Evolutionary conservation across 164 flowering plant species (phyloP).

Genomic region (Berberis vulgaris): DNA sequence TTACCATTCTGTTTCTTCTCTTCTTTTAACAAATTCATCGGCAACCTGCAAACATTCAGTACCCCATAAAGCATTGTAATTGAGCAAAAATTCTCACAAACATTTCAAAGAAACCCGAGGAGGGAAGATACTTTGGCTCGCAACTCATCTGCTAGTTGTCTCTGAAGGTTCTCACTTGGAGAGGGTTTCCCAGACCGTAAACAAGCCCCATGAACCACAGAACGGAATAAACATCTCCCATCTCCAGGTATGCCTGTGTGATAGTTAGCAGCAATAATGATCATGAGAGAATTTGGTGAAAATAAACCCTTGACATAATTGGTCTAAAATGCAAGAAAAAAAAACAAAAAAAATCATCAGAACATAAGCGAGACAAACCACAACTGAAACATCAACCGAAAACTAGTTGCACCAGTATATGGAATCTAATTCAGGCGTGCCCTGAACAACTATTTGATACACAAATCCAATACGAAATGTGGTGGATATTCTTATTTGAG

Average conservation of each 20-base stretch:
- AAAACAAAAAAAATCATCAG: too few relatives aligned
- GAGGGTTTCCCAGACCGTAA: constrained; percentile 64
- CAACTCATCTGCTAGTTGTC: constrained; percentile 80
- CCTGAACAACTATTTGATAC: too few relatives aligned
- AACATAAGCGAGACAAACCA: too few relatives aligned
- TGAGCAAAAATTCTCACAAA: background rate
- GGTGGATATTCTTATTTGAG: too few relatives aligned
- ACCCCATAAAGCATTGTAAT: background rate
- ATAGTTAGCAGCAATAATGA: background rate
- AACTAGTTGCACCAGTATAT: too few relatives aligned
- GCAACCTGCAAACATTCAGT: constrained; percentile 57
- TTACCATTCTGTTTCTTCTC: constrained; percentile 94
- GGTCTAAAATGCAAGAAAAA: too few relatives aligned
- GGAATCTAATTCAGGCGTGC: too few relatives aligned
- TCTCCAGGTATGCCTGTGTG: constrained; percentile 94
- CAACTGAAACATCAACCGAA: too few relatives aligned
- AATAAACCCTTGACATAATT: too few relatives aligned
- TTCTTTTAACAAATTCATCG: constrained; percentile 82
- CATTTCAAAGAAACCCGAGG: background rate
- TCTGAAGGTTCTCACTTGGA: constrained; percentile 58
- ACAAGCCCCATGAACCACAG: constrained; percentile 93
- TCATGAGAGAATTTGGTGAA: too few relatives aligned
- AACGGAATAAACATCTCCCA: constrained; percentile 93
- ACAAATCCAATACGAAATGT: too few relatives aligned
- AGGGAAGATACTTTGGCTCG: constrained; percentile 48